A percentile compares a stretch with the other conserved stretches of the same genome.
Conservation (phyloP, 768 basidiomycete genomes). For the Crucibulum laeve region DNA sequence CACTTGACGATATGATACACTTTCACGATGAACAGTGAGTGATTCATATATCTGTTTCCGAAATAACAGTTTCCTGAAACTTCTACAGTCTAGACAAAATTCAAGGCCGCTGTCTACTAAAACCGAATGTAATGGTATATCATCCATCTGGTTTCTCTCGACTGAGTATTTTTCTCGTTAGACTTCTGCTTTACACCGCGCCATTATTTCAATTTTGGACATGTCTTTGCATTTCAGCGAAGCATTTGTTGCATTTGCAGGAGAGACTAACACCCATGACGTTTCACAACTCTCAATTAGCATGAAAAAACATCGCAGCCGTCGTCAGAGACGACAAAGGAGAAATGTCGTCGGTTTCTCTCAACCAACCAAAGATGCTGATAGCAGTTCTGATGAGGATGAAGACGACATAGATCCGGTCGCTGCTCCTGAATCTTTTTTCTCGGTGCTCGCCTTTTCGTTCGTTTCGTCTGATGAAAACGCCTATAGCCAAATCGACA, state of each 20-base stretch:
- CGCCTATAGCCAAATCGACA: constrained; percentile 49
- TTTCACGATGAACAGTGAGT: constrained; percentile 70
- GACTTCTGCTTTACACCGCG: constrained; percentile 62
- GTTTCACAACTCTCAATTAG: constrained; percentile 45
- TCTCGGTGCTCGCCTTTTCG: constrained; percentile 36
- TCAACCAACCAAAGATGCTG: constrained; percentile 23
- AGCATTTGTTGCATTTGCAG: constrained; percentile 55
- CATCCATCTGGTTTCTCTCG: not conserved
- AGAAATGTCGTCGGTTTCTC: constrained; percentile 63
- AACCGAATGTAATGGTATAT: constrained; percentile 40
- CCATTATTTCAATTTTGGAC: constrained; percentile 68
- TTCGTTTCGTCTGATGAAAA: constrained; percentile 37
- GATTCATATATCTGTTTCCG: not conserved
- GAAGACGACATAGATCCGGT: too few relatives aligned
- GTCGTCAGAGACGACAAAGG: constrained; percentile 49
- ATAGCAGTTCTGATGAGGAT: constrained; percentile 44
- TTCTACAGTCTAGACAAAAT: constrained; percentile 53
- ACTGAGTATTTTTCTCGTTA: constrained; percentile 17
- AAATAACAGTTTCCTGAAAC: not conserved
- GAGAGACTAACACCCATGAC: constrained; percentile 59
- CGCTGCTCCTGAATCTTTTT: too few relatives aligned
- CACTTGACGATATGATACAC: constrained; percentile 73
- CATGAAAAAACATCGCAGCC: constrained; percentile 58
- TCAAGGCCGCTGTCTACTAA: constrained; percentile 59
- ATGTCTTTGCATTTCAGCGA: constrained; percentile 69